These are phyloP conservation scores for Solanum chiquidenum DNA, from an alignment of 257 asterid species.

Conservation along the genomic window DNA sequence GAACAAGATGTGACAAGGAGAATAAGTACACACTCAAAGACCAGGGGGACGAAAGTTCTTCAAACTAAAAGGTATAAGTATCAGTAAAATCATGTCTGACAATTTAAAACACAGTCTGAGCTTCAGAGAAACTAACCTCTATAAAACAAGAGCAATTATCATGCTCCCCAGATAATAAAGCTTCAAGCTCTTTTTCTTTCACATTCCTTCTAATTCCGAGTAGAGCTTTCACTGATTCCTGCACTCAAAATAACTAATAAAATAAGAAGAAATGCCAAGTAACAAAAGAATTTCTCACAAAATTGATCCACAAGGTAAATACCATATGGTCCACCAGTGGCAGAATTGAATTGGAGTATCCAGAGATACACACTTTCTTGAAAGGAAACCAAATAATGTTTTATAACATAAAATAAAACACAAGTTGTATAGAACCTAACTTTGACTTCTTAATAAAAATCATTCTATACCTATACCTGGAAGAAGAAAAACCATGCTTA, in stretches of 20 bases:
- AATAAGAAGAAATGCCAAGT: not conserved
- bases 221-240: conserved; percentile 75
- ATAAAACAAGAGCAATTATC: conserved; percentile 87
- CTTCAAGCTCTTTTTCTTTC: conserved; percentile 88
- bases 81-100: not conserved
- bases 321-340: not conserved
- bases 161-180: conserved; percentile 78
- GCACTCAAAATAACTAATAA: conserved; percentile 11
- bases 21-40: not conserved
- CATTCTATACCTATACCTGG: not conserved
- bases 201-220: conserved; percentile 47
- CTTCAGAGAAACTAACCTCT: conserved; percentile 41
- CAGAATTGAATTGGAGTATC: not conserved
- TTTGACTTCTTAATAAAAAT: not conserved
- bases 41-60: not conserved
- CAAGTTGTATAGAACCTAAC: not conserved
- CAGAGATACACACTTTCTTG: not conserved
- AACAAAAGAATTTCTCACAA: not conserved
- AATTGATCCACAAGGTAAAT: not conserved
- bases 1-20: not conserved
- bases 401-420: not conserved
- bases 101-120: not conserved
- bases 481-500: not conserved
- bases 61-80: not conserved
- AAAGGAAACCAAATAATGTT: not conserved